Percentiles rank a stretch among this genome's conserved stretches.
Evolutionary conservation across 768 basidiomycete species (phyloP).

Genomic region (Leccinum rimulosum): DNA sequence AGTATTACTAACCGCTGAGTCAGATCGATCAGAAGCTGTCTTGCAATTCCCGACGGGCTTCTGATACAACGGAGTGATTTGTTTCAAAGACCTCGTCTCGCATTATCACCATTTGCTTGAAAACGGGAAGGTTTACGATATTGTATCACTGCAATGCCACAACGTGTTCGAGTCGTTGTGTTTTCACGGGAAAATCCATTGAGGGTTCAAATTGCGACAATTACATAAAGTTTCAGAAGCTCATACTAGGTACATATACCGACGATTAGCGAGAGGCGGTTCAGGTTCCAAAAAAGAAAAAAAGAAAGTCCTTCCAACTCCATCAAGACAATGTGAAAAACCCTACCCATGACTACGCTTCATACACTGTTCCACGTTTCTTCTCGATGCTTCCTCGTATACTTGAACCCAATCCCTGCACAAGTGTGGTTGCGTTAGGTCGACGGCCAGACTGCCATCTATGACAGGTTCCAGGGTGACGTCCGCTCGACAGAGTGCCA

Average conservation of each 20-base stretch:
- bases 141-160: neutral
- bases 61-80: neutral
- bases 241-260: neutral
- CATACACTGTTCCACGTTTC: constrained; percentile 11
- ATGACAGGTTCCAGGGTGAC: constrained; percentile 46
- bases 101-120: neutral
- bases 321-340: neutral
- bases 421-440: constrained; percentile 23
- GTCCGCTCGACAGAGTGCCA: constrained; percentile 45
- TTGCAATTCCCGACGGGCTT: neutral
- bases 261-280: neutral
- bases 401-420: constrained; percentile 28
- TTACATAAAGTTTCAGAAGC: neutral
- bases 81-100: neutral
- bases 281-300: neutral
- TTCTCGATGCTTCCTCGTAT: constrained; percentile 21
- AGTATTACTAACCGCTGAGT: neutral
- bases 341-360: constrained; percentile 2
- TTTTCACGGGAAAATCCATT: too few species aligned
- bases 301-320: neutral
- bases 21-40: neutral
- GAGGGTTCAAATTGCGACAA: too few species aligned
- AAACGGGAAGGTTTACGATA: neutral
- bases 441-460: constrained; percentile 15
- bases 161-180: neutral